These are phyloP conservation scores for Botrytis deweyae DNA, from an alignment of 2,329 filamentous ascomycete genomes.

Conservation along the genomic window DNA sequence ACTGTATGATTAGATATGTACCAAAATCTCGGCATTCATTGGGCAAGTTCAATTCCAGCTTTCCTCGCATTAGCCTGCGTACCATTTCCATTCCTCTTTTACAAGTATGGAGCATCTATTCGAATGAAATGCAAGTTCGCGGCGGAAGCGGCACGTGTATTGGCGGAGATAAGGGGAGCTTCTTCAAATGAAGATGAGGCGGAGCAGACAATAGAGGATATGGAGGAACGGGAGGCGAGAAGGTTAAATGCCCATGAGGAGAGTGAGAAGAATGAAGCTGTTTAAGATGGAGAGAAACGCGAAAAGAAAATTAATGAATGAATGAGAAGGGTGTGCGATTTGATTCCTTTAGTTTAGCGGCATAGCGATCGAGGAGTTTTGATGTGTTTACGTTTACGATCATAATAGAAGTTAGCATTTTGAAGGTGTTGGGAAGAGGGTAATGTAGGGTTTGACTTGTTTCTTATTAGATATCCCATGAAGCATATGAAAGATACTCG, in stretches of 20 bases:
- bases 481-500: neutral
- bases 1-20: conserved; percentile 21
- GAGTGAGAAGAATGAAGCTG: neutral
- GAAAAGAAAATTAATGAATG: neutral
- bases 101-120: conserved; percentile 65
- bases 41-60: conserved; percentile 71
- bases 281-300: neutral
- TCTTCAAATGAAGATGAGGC: conserved; percentile 7
- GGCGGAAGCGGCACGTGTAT: conserved; percentile 52
- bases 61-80: conserved; percentile 71
- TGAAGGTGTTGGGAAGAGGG: neutral
- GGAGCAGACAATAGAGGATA: conserved; percentile 14
- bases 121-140: conserved; percentile 68
- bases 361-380: neutral
- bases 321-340: neutral
- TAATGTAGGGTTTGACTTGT: neutral
- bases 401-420: neutral
- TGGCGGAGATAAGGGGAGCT: conserved; percentile 4
- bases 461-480: neutral
- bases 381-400: neutral
- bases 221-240: conserved; percentile 17
- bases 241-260: neutral
- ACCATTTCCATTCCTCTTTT: conserved; percentile 76
- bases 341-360: neutral
- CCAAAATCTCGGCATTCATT: conserved; percentile 64